Conservation (phyloP, 306 rosid species). For the Nissolia schottii region DNA sequence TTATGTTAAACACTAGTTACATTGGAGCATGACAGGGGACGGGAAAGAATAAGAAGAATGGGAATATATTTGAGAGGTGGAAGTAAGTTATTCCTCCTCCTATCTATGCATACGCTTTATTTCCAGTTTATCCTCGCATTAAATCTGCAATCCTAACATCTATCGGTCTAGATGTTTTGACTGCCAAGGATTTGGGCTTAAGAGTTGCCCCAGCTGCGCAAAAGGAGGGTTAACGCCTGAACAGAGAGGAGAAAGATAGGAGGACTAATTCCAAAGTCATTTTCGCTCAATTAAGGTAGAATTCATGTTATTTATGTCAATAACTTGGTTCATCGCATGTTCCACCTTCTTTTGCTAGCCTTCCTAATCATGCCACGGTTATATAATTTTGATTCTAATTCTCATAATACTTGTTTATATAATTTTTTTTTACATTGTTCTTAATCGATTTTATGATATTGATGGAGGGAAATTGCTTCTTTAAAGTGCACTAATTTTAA, state of each 20-base stretch:
- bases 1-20: neutral
- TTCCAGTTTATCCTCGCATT: neutral
- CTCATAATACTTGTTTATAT: too few relatives aligned
- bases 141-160: neutral
- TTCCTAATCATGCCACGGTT: too few relatives aligned
- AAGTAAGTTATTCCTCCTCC: slow-evolving; percentile 52
- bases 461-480: too few relatives aligned
- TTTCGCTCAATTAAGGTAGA: neutral
- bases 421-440: too few relatives aligned
- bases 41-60: slow-evolving; percentile 82
- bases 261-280: neutral
- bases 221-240: slow-evolving; percentile 87
- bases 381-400: too few relatives aligned
- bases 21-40: slow-evolving; percentile 51
- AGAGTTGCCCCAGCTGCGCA: slow-evolving; percentile 76
- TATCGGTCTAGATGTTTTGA: slow-evolving; percentile 58
- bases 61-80: slow-evolving; percentile 91
- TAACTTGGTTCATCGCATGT: neutral
- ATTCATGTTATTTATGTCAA: neutral
- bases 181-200: slow-evolving; percentile 91
- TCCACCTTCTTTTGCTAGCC: too few relatives aligned
- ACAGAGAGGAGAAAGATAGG: slow-evolving; percentile 86
- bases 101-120: neutral
- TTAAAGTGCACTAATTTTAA: too few relatives aligned
- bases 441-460: too few relatives aligned